Evolutionary conservation across 148 eudicot species (phyloP), one percentile per base, ranked within the genome.

Genomic region (Nepenthes mirabilis): DNA sequence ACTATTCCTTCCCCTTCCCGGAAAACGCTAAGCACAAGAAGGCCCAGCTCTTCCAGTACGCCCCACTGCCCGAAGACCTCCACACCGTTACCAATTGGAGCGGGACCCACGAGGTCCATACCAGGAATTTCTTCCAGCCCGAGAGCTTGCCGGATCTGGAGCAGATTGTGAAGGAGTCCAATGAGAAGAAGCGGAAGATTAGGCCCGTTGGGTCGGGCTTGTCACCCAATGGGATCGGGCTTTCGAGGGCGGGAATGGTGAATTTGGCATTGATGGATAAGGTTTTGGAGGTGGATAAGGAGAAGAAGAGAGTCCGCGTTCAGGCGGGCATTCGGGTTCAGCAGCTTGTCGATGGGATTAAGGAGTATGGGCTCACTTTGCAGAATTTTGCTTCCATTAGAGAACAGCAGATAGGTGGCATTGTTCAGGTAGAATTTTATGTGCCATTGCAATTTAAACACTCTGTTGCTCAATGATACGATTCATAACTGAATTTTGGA

Each of bases 331-430:
- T 80, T 48, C 61, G 98, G 72, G 98, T 91, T 68, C 94, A 88
- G 79, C 73, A 83, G 77, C 82, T 91, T 50, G 98, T 91, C 61
- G 98, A 91, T 80, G 83, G 79, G 72, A 66, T 91, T 45, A 88
- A 88, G 55, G 90, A 83, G 23, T 64, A 62, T 77, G 98, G 97
- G 32, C 69, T 88, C 56, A 91, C 96, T 57, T 63, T 91, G 79
- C 96, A 91, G 86, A 91, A 91, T 73, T 91, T 88, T 56, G 97
- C 94, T 32, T 88, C 96, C 0, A 91, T 91, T 57, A 68, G 96
- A 55, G 98, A 88, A 67, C 98, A 88, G 74, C 98, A 91, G 57
- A 74, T 91, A 75, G 98, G 98, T 37, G 98, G 98, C 62, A 85
- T 91, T 75, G 65, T 91, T 77, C 98, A 91, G 94, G 94, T 85